Evolutionary conservation across 352 stramenopile species (phyloP).

Genomic region (Phytophthora litchii): DNA sequence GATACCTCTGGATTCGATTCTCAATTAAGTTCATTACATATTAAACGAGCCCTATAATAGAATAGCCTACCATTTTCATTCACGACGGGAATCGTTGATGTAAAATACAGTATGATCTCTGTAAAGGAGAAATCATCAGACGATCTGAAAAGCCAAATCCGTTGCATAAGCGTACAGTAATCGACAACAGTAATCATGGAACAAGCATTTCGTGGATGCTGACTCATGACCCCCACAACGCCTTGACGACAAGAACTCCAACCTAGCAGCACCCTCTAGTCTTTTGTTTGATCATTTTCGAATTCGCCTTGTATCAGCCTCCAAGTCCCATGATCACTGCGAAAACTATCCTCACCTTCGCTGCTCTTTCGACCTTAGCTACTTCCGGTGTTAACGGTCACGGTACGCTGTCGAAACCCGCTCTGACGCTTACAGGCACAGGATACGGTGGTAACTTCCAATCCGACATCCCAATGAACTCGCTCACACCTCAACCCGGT

Average conservation of each 20-base stretch:
- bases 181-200: too few species aligned
- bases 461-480: slow-evolving; percentile 11
- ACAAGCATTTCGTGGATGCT: too few species aligned
- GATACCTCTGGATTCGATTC: too few species aligned
- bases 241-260: not conserved
- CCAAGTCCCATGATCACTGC: slow-evolving; percentile 7
- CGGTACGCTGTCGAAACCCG: slow-evolving; percentile 15
- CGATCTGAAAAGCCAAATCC: too few species aligned
- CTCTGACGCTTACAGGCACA: slow-evolving; percentile 13
- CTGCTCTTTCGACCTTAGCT: not conserved
- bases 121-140: too few species aligned
- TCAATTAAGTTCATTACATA: too few species aligned
- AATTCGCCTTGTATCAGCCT: slow-evolving; percentile 9
- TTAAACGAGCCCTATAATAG: too few species aligned
- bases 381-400: slow-evolving; percentile 14
- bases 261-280: not conserved
- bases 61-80: too few species aligned
- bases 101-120: too few species aligned
- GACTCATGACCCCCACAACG: not conserved
- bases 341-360: slow-evolving; percentile 1
- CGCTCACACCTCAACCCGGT: slow-evolving; percentile 12
- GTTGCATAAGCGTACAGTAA: too few species aligned
- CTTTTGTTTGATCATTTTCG: slow-evolving; percentile 5
- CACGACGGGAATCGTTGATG: too few species aligned
- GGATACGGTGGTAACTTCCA: slow-evolving; percentile 23